phyloP scores from a whole-genome alignment of 1,139 yeast genomes.

The Scheffersomyces insectosa region DNA sequence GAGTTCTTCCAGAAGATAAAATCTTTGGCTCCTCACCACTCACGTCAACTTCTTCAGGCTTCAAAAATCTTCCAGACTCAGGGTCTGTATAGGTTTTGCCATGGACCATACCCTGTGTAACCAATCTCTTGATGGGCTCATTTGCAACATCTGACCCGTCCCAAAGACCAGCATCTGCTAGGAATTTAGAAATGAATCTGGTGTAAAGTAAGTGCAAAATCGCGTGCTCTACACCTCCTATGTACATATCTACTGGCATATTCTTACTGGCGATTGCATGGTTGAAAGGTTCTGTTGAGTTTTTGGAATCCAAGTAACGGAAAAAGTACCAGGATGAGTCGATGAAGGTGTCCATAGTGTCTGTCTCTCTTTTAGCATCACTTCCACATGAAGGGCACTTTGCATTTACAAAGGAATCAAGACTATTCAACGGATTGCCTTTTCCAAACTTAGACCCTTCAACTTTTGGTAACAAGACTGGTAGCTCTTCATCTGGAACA shows the following conservation, averaged over 20 bases:
- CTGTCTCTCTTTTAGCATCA: conserved; percentile 85
- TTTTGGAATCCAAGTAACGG: conserved; percentile 76
- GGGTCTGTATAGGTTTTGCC: conserved; percentile 84
- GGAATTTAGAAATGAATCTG: conserved; percentile 79
- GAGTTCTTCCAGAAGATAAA: conserved; percentile 48
- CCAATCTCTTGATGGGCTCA: conserved; percentile 78
- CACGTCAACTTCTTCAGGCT: conserved; percentile 67
- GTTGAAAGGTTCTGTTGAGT: conserved; percentile 53
- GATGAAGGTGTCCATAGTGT: conserved; percentile 98
- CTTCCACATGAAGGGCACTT: conserved; percentile 80
- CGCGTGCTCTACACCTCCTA: conserved; percentile 97
- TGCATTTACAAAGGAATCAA: conserved; percentile 70
- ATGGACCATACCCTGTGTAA: conserved; percentile 98
- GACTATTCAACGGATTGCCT: conserved; percentile 72
- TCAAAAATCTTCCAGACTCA: conserved; percentile 67
- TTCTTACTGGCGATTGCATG: conserved; percentile 49
- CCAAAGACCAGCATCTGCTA: conserved; percentile 60
- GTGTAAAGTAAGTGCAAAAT: conserved; percentile 85
- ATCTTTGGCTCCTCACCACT: conserved; percentile 46
- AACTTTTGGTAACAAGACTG: conserved; percentile 73
- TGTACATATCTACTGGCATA: conserved; percentile 86
- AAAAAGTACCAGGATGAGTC: conserved; percentile 97
- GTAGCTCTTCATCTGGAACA: conserved; percentile 82
- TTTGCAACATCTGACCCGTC: conserved; percentile 47
- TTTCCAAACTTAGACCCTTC: conserved; percentile 41